Evolutionary conservation across 2,329 filamentous ascomycete genomes (phyloP).

Genomic region (Arthrocladium fulminans): DNA sequence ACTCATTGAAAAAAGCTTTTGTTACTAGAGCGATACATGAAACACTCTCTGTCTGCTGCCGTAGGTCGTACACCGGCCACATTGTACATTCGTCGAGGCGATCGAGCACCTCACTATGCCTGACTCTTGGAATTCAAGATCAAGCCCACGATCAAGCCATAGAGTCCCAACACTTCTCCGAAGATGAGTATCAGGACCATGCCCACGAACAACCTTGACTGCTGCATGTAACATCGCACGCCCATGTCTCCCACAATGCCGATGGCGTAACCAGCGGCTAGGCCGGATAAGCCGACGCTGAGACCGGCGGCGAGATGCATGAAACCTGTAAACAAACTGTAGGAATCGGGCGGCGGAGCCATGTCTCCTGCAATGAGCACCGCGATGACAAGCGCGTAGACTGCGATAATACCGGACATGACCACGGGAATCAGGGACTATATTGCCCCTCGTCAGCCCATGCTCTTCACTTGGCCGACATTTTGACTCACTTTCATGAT

Average conservation of each 20-base stretch:
- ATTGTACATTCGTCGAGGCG: neutral
- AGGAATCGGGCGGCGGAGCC: slow-evolving; percentile 58
- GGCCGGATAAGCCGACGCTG: slow-evolving; percentile 81
- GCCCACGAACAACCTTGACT: slow-evolving; percentile 91
- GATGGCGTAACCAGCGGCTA: slow-evolving; percentile 93
- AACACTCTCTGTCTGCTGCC: neutral
- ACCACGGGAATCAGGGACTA: slow-evolving; percentile 49
- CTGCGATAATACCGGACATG: slow-evolving; percentile 98
- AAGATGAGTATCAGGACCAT: slow-evolving; percentile 99
- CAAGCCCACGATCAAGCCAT: slow-evolving; percentile 87
- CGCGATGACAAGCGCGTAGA: slow-evolving; percentile 93
- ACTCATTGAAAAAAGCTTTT: too few species aligned
- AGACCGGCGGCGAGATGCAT: slow-evolving; percentile 88
- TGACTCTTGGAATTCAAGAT: slow-evolving; percentile 78
- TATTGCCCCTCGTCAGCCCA: neutral
- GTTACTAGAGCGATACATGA: neutral
- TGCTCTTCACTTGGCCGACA: neutral
- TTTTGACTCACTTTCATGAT: slow-evolving; percentile 54
- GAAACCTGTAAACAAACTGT: slow-evolving; percentile 83
- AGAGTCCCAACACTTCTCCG: slow-evolving; percentile 90
- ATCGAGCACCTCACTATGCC: neutral
- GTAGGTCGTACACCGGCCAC: neutral
- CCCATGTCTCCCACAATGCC: slow-evolving; percentile 89
- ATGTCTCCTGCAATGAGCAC: slow-evolving; percentile 92
- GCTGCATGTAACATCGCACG: slow-evolving; percentile 90